Percentiles rank a stretch among this genome's conserved stretches.
Conservation (phyloP, 352 stramenopile genomes). For the Phytophthora pseudosyringae region DNA sequence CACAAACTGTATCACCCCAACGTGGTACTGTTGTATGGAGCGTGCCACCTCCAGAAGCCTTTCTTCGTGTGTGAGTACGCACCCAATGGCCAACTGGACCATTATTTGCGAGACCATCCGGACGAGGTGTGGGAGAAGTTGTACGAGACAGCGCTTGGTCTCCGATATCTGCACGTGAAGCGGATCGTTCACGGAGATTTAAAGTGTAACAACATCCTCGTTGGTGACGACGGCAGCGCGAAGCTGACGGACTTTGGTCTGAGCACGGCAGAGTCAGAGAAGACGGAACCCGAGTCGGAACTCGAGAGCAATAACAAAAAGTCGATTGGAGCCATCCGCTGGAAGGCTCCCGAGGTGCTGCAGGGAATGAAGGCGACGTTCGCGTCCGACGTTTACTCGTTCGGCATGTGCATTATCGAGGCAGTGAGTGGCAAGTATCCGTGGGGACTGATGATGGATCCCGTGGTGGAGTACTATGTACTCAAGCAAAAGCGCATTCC, state of each 20-base stretch:
- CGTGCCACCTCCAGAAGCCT: conserved; percentile 2
- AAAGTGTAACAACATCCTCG: conserved; percentile 39
- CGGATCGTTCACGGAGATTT: conserved; percentile 77
- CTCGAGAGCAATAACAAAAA: neutral
- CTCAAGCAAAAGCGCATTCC: conserved; percentile 6
- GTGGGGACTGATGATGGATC: conserved; percentile 10
- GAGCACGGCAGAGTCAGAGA: neutral
- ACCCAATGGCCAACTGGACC: conserved; percentile 9
- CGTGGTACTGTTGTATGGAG: conserved; percentile 14
- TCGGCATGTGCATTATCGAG: conserved; percentile 21
- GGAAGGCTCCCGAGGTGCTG: conserved; percentile 30
- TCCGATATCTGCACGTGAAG: conserved; percentile 56
- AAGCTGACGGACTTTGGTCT: conserved; percentile 30
- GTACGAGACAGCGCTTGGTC: conserved; percentile 40
- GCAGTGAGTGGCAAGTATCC: conserved; percentile 20
- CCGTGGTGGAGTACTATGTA: conserved; percentile 7
- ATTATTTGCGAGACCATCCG: conserved; percentile 10
- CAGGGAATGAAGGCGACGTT: conserved; percentile 1
- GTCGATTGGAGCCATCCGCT: conserved; percentile 7
- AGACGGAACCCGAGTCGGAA: neutral
- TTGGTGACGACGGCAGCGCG: conserved; percentile 18
- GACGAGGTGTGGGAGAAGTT: conserved; percentile 23
- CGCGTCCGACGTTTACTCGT: conserved; percentile 37
- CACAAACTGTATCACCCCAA: conserved; percentile 14
- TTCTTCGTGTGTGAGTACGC: conserved; percentile 29